Conservation (phyloP, 2,329 filamentous ascomycete genomes). For the Sclerotinia nivalis region DNA sequence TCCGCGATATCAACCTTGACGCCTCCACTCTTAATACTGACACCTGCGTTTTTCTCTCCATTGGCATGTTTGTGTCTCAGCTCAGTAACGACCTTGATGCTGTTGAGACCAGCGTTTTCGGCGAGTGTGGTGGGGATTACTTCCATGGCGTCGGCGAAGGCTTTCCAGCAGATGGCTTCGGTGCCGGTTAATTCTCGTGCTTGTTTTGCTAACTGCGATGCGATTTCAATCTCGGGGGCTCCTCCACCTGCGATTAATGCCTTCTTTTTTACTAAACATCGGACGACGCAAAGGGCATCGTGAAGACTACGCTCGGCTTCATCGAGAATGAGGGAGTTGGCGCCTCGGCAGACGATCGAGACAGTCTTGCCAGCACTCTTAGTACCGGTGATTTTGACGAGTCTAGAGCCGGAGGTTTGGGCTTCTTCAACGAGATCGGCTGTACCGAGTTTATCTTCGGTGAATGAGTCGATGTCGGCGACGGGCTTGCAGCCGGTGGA, state of each 20-base stretch:
- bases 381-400: slow-evolving; percentile 93
- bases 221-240: slow-evolving; percentile 94
- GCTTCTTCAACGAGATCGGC: slow-evolving; percentile 94
- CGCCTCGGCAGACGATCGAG: slow-evolving; percentile 90
- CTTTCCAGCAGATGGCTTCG: slow-evolving; percentile 98
- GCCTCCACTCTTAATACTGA: slow-evolving; percentile 96
- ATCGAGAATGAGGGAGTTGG: slow-evolving; percentile 91
- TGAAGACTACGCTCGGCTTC: slow-evolving; percentile 96
- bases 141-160: slow-evolving; percentile 96
- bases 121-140: slow-evolving; percentile 95
- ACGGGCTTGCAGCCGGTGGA: slow-evolving; percentile 98
- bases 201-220: slow-evolving; percentile 79
- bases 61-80: slow-evolving; percentile 90
- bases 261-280: slow-evolving; percentile 98
- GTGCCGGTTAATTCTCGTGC: slow-evolving; percentile 84
- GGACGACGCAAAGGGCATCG: slow-evolving; percentile 95
- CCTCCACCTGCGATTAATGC: slow-evolving; percentile 97
- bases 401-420: slow-evolving; percentile 80
- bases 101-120: slow-evolving; percentile 96
- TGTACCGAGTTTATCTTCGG: slow-evolving; percentile 93
- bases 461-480: slow-evolving; percentile 97
- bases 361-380: slow-evolving; percentile 84
- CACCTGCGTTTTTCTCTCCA: slow-evolving; percentile 92
- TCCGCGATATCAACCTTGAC: slow-evolving; percentile 97
- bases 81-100: slow-evolving; percentile 98